A percentile compares a stretch with the other conserved stretches of the same genome.
These are phyloP conservation scores for Cucurbita maxima DNA, from an alignment of 306 rosid genomes.

Conservation along the genomic window DNA sequence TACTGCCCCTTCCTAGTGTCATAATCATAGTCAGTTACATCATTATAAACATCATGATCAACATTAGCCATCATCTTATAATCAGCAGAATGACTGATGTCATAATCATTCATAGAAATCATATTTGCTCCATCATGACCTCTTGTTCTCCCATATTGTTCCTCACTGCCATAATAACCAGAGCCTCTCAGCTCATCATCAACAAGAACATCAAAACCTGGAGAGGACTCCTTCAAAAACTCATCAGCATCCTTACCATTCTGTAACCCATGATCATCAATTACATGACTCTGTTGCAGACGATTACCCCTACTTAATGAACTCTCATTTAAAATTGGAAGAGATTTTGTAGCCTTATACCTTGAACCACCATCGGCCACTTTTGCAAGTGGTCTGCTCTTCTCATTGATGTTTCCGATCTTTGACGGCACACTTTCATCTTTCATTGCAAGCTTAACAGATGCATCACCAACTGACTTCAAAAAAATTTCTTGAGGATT, in stretches of 20 bases:
- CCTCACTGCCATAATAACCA: conserved; percentile 61
- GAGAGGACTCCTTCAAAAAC: conserved; percentile 82
- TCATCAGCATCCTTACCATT: conserved; percentile 84
- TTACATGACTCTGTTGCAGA: conserved; percentile 27
- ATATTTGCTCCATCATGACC: conserved; percentile 54
- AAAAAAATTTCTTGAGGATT: conserved; percentile 21
- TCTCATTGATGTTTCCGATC: conserved; percentile 32
- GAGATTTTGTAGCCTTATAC: conserved; percentile 20
- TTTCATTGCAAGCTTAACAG: conserved; percentile 28
- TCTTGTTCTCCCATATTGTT: conserved; percentile 49
- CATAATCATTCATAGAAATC: conserved; percentile 49
- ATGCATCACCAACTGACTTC: conserved; percentile 23
- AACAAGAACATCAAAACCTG: conserved; percentile 98
- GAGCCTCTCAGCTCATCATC: conserved; percentile 72
- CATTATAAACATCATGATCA: conserved; percentile 45
- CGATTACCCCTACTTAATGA: conserved; percentile 25
- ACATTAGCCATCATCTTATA: conserved; percentile 46
- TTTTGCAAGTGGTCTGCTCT: conserved; percentile 17
- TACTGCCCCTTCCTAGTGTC: conserved; percentile 54
- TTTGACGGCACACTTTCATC: conserved; percentile 28
- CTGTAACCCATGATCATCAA: conserved; percentile 53
- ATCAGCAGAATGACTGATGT: conserved; percentile 44
- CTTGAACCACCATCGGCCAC: conserved; percentile 36
- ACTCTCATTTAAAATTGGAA: conserved; percentile 35
- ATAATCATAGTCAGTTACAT: conserved; percentile 28